Base-by-base conservation (phyloP, 345 rosid genomes). In the Gynandropsis gynandra region DNA sequence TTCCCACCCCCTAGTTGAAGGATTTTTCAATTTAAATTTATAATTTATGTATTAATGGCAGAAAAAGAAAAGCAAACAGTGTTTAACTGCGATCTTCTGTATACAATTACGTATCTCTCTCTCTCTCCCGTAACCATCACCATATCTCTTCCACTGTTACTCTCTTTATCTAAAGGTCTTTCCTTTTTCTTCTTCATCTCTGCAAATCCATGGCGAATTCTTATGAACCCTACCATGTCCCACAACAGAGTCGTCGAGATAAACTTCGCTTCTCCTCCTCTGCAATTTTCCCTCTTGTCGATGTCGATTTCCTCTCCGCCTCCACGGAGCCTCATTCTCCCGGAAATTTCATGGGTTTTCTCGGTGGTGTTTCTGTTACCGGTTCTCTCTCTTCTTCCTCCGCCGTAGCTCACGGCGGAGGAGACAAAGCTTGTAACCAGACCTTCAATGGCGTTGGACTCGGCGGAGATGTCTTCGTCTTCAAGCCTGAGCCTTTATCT, bases 231-330 rank as follows among this genome's bases (percentile, higher is more conserved):
- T 83, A 80, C 81, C 94, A 86, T 75, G 89, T 89, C 61, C 95
- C 88, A 55, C 95, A 86, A 70, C 98, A 87, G 63, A 81, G 74
- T 61, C 74, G 96, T 49, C 70, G 98, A 68, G 97, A 86, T 76
- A 89, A 89, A 76, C 86, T 85, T 4, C 67, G 95, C 50, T 52
- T 82, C 21, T 58, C 64, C 50, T 2, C 65, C 19, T 18, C 64
- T 1, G 34, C 70, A 12, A 80, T 81, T 16, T 73, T 76, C 12
- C 77, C 89, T 1, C 76, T 73, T 40, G 52, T 75, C 3, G 74
- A 79, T 15, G 65, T 88, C 10, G 81, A 80, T 66, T 73, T 72
- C 17, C 64, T 82, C 29, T 24, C 29, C 1, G 59, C 76, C 12
- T 58, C 58, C 57, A 50, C 59, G 42, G 87, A 80, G 54, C 83